Percentiles rank a stretch among this genome's conserved stretches.
phyloP scores from a whole-genome alignment of 176 grass and related monocot genomes.

The Raddia guianensis region DNA sequence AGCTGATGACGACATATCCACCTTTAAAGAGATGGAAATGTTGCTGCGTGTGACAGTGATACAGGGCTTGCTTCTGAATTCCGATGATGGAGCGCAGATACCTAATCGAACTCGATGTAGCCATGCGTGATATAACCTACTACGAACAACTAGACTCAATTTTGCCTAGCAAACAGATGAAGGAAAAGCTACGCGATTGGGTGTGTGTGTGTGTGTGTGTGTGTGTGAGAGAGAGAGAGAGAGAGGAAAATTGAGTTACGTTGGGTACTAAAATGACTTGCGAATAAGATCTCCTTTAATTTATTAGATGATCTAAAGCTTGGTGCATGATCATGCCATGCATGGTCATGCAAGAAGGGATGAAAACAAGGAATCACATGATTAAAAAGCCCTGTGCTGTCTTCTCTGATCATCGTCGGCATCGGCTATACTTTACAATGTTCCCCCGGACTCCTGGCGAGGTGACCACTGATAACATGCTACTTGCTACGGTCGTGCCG shows the following conservation, averaged over 20 bases:
- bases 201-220: not conserved
- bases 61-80: conserved; percentile 7
- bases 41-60: conserved; percentile 18
- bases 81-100: not conserved
- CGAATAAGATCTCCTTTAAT: not conserved
- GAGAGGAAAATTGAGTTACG: not conserved
- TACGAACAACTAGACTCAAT: not conserved
- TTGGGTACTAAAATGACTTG: not conserved
- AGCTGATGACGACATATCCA: not conserved
- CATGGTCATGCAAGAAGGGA: conserved; percentile 30
- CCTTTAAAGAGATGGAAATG: not conserved
- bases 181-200: not conserved
- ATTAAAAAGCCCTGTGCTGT: conserved; percentile 55
- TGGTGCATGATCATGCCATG: conserved; percentile 29
- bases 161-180: not conserved
- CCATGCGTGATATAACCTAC: not conserved
- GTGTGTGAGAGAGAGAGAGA: not conserved
- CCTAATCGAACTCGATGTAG: not conserved
- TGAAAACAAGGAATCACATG: conserved; percentile 53
- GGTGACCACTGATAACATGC: not conserved
- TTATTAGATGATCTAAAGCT: conserved; percentile 32
- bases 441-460: conserved; percentile 22
- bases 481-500: conserved; percentile 25
- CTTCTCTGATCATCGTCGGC: conserved; percentile 13
- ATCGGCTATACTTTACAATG: conserved; percentile 32